These are phyloP conservation scores for Erodium moschatum DNA, from an alignment of 441 rosid species.

Conservation along the genomic window DNA sequence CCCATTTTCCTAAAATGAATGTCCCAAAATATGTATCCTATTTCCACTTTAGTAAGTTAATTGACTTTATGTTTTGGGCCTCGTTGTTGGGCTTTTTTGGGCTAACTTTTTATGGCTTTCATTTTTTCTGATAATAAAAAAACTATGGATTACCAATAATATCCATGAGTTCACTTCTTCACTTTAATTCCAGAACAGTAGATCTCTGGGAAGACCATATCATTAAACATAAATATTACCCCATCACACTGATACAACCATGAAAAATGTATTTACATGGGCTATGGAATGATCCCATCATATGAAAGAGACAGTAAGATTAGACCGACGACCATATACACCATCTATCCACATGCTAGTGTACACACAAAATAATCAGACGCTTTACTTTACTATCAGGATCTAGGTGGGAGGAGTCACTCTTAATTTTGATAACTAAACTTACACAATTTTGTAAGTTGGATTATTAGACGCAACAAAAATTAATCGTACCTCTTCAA, in stretches of 20 bases:
- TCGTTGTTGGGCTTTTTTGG: too few species aligned
- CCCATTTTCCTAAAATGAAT: not conserved
- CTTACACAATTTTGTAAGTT: not conserved
- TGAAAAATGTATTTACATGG: not conserved
- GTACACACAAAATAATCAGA: not conserved
- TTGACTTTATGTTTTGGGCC: too few species aligned
- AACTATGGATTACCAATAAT: not conserved
- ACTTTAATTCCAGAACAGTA: not conserved
- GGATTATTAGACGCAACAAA: not conserved
- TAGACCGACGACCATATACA: not conserved
- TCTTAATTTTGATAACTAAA: not conserved
- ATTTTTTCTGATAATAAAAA: too few species aligned
- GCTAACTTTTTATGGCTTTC: too few species aligned
- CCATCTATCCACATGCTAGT: not conserved
- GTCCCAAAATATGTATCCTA: not conserved
- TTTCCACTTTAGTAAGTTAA: not conserved
- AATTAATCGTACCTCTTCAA: constrained; percentile 58
- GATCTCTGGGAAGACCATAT: not conserved
- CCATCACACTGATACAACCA: not conserved
- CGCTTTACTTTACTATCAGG: not conserved
- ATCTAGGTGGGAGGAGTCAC: not conserved
- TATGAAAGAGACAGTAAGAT: too few species aligned
- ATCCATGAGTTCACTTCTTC: not conserved
- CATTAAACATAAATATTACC: not conserved
- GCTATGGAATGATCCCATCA: too few species aligned